These are phyloP conservation scores for Nothopassalora personata DNA, from an alignment of 2,329 filamentous ascomycete species.

Conservation along the genomic window DNA sequence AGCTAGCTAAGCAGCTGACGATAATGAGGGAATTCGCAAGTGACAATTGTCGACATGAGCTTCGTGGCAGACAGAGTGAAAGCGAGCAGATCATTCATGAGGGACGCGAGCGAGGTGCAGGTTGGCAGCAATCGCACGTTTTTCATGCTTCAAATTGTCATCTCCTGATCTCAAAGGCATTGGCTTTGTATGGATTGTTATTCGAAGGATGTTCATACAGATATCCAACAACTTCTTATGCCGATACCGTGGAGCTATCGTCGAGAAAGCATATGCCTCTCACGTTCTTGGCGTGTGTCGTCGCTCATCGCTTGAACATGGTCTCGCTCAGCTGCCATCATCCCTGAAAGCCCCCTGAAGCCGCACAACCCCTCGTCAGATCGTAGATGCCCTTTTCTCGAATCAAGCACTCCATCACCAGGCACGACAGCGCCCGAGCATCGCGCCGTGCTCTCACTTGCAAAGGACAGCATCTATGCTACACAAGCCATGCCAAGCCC, in stretches of 20 bases:
- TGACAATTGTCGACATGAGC: neutral
- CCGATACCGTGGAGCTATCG: slow-evolving; percentile 2
- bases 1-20: neutral
- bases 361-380: neutral
- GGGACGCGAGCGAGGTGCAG: slow-evolving; percentile 4
- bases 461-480: too few relatives aligned
- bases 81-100: slow-evolving; percentile 1
- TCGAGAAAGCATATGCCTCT: neutral
- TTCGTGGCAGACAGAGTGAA: slow-evolving; percentile 1
- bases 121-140: neutral
- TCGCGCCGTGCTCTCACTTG: too few relatives aligned
- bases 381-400: too few relatives aligned
- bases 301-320: neutral
- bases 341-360: neutral
- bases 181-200: neutral
- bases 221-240: neutral
- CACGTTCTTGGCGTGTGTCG: slow-evolving; percentile 12
- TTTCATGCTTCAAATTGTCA: neutral
- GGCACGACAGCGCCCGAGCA: too few relatives aligned
- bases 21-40: neutral
- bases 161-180: neutral
- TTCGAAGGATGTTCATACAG: neutral
- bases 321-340: neutral
- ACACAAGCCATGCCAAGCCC: too few relatives aligned
- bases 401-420: too few relatives aligned